Evolutionary conservation across 495 filamentous ascomycete species (phyloP), one percentile per base, ranked within the genome.

Genomic region (Letharia columbiana): DNA sequence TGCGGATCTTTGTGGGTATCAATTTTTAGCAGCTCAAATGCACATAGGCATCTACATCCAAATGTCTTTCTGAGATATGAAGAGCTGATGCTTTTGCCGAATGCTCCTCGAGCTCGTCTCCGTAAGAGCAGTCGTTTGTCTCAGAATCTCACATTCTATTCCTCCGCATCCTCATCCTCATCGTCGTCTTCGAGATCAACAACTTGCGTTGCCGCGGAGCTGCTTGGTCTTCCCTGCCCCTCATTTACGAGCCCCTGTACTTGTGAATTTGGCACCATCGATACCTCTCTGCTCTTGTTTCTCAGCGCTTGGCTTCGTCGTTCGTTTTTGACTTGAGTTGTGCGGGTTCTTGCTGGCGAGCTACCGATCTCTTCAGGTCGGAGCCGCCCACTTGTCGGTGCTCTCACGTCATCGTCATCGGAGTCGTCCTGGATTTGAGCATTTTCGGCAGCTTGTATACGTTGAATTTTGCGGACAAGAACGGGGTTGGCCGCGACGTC

Each of bases 401-500:
- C 54, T 23, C 60, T 61, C 40, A 37, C 42, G 13, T 54, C 63
- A 28, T 72, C 69, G 50, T 70, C 60, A n/a, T 71, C 69, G 12
- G 74, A 76, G 3, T 79, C 78, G 28, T 82, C 80, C 11, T 75
- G 78, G 33, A 75, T 71, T 7, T 58, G 60, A 9, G n/a, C 61
- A 39, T 59, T 41, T 33, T 64, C 57, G 49, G 65, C 70, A 15
- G 68, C 68, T 61, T 70, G 61, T 5, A 68, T 59, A n/a, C 70
- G 68, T 47, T 68, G 63, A 37, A 82, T 77, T 40, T 77, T 74
- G 35, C 80, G 72, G 2, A 80, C 40, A 37, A 84, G 62, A 28
- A 78, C 77, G 2, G 76, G 71, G 66, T 83, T 79, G 12, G 71
- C 61, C 40, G 72, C 73, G n/a, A 84, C 69, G 70, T 83, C 79